phyloP scores from a whole-genome alignment of 75 land plant genomes.

The Pinus albicaulis region DNA sequence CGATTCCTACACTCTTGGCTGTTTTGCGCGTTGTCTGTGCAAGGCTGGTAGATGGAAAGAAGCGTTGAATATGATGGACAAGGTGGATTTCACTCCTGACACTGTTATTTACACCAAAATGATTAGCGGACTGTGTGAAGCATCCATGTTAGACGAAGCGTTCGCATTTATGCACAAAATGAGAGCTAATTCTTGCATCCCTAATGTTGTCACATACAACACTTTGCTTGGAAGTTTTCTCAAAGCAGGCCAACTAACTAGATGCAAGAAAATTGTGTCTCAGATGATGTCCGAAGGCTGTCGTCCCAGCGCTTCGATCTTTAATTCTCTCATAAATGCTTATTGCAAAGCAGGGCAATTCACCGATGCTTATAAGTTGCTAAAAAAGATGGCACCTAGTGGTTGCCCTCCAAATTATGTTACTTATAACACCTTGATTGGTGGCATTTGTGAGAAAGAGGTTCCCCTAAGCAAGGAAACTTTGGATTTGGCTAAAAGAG shows the following conservation, averaged over 20 bases:
- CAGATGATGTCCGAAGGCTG: constrained; percentile 72
- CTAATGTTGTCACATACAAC: constrained; percentile 62
- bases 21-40: constrained; percentile 50
- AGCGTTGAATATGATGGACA: constrained; percentile 48
- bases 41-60: constrained; percentile 60
- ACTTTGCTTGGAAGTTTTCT: constrained; percentile 59
- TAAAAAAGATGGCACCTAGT: constrained; percentile 50
- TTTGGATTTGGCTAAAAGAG: constrained; percentile 52
- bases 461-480: constrained; percentile 21
- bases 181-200: constrained; percentile 59
- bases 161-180: constrained; percentile 51
- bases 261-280: constrained; percentile 63
- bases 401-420: constrained; percentile 62
- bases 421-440: constrained; percentile 63
- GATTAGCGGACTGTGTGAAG: constrained; percentile 72
- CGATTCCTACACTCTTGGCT: constrained; percentile 50
- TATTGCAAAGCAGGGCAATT: constrained; percentile 50
- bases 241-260: constrained; percentile 44
- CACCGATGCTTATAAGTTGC: constrained; percentile 58
- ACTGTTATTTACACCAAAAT: constrained; percentile 57
- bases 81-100: constrained; percentile 50
- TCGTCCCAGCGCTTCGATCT: constrained; percentile 50
- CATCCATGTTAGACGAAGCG: constrained; percentile 65
- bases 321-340: constrained; percentile 73
- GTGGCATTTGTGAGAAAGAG: constrained; percentile 59